Evolutionary conservation across 352 stramenopile genomes (phyloP).

Genomic region (Phytophthora pluvialis): DNA sequence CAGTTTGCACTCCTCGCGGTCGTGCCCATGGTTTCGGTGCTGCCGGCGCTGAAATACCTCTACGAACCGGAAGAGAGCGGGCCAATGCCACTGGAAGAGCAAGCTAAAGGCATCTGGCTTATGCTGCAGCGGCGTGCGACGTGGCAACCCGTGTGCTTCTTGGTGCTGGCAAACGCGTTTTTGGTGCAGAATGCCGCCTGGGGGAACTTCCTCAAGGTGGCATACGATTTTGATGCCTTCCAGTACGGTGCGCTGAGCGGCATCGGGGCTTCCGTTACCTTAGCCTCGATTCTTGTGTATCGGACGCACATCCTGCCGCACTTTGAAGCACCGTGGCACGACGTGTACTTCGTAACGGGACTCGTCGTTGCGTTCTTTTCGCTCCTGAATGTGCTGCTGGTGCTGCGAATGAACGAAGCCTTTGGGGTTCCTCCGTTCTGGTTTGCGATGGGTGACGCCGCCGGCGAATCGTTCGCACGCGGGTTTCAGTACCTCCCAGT

Average conservation of each 20-base stretch:
- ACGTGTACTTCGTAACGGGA: conserved; percentile 70
- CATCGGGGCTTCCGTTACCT: conserved; percentile 73
- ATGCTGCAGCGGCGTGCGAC: conserved; percentile 77
- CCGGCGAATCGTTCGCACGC: conserved; percentile 70
- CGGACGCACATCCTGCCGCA: conserved; percentile 47
- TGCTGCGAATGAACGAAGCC: conserved; percentile 65
- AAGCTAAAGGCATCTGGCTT: conserved; percentile 53
- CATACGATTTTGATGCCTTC: conserved; percentile 76
- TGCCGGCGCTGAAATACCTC: conserved; percentile 63
- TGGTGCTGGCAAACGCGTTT: conserved; percentile 66
- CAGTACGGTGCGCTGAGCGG: conserved; percentile 77
- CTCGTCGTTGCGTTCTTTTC: conserved; percentile 69
- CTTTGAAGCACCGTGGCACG: conserved; percentile 60
- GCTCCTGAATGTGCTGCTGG: conserved; percentile 73
- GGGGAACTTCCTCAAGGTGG: conserved; percentile 82
- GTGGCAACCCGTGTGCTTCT: conserved; percentile 79
- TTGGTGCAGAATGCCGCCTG: conserved; percentile 81
- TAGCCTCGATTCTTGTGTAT: conserved; percentile 65
- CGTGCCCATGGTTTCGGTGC: conserved; percentile 58
- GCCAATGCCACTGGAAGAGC: conserved; percentile 37
- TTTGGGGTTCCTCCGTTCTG: conserved; percentile 72
- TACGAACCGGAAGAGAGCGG: conserved; percentile 54
- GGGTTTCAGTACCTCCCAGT: conserved; percentile 84
- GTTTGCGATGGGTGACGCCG: conserved; percentile 77
- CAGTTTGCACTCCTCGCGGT: conserved; percentile 70